Evolutionary conservation across 371 early-diverging fungal genomes (phyloP).

Genomic region (Fennellomyces sp.): DNA sequence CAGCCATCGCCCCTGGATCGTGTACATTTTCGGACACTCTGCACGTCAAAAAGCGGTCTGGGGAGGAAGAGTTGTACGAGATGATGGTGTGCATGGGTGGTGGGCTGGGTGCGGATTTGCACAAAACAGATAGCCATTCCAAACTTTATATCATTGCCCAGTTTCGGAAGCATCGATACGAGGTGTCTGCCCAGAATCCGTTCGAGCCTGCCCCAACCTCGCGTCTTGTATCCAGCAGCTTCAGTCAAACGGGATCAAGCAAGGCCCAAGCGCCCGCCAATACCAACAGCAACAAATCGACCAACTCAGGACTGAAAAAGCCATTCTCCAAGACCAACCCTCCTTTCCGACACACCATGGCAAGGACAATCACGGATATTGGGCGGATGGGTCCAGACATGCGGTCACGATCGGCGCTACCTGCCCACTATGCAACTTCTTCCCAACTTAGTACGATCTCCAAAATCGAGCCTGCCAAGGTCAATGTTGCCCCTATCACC

Average conservation of each 20-base stretch:
- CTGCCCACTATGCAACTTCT: conserved; percentile 10
- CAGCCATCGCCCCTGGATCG: conserved; percentile 27
- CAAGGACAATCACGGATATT: neutral
- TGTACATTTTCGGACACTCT: conserved; percentile 48
- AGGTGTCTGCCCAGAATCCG: conserved; percentile 4
- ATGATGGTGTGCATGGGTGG: conserved; percentile 51
- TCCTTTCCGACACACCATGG: conserved; percentile 1
- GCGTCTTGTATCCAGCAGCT: neutral
- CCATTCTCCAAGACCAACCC: neutral
- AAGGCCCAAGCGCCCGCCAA: neutral
- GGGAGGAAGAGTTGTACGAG: conserved; percentile 42
- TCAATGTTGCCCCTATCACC: conserved; percentile 41
- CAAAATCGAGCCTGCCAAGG: conserved; percentile 14
- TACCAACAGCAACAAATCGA: conserved; percentile 4
- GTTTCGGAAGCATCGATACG: conserved; percentile 16
- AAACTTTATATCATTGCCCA: conserved; percentile 18
- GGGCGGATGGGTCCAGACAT: neutral
- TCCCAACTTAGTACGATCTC: conserved; percentile 13
- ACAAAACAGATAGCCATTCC: conserved; percentile 4
- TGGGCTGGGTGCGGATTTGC: conserved; percentile 49
- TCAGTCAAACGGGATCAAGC: neutral
- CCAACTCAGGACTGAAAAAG: neutral
- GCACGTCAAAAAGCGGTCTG: conserved; percentile 39
- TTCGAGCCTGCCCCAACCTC: neutral
- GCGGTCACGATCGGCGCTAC: conserved; percentile 6